A percentile compares a stretch with the other conserved stretches of the same genome.
phyloP scores from a whole-genome alignment of 2,329 filamentous ascomycete species.

The Cladophialophora bantiana region DNA sequence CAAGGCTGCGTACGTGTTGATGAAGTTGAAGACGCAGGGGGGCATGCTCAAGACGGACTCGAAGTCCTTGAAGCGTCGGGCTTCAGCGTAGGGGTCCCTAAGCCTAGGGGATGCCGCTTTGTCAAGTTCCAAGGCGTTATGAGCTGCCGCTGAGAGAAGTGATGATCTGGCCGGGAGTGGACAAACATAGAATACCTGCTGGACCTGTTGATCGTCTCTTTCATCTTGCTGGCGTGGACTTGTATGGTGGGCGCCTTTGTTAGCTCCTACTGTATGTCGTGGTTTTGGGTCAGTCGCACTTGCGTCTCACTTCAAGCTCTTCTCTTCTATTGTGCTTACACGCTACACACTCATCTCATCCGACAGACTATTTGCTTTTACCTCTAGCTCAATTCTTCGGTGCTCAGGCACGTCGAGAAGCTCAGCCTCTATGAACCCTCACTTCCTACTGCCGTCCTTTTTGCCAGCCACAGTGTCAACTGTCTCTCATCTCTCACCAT shows the following conservation, averaged over 20 bases:
- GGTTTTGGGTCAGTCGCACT: background rate
- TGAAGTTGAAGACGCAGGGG: constrained; percentile 30
- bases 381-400: background rate
- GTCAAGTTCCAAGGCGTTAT: background rate
- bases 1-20: constrained; percentile 47
- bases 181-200: background rate
- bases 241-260: background rate
- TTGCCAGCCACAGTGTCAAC: background rate
- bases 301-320: background rate
- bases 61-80: constrained; percentile 46
- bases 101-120: background rate
- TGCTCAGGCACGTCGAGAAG: background rate
- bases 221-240: background rate
- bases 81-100: constrained; percentile 29
- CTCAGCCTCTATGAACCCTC: background rate
- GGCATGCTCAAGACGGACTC: constrained; percentile 24
- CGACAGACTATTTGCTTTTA: background rate
- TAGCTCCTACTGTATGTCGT: background rate
- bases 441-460: background rate
- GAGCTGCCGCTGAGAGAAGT: background rate
- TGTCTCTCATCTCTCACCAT: background rate
- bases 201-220: background rate
- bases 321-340: no score
- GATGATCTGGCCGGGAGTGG: background rate
- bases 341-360: background rate